Base-by-base conservation (phyloP, 495 filamentous ascomycete genomes). In the Xylaria castorea region DNA sequence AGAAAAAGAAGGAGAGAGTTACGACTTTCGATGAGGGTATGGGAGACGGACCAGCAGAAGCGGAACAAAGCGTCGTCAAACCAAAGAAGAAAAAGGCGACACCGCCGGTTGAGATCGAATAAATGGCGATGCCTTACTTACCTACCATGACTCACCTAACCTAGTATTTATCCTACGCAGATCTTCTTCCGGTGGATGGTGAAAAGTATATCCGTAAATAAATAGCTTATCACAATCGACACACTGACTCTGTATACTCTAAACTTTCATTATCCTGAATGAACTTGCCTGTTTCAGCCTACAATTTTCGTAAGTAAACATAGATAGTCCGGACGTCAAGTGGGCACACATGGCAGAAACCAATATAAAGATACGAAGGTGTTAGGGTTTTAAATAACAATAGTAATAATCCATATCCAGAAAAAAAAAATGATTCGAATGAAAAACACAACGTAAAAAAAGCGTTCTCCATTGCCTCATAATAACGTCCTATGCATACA, bases 1-100 rank as follows among this genome's bases (percentile, higher is more conserved):
- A 77, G 67, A 87, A 85, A 78, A 88, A 85, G 83, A 89, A 87
- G 81, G 89, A 88, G 79, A 82, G 61, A 73, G 50, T 67, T 1
- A 58, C 76, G 9, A 62, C 66, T 53, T 73, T 71, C 66, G 78
- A 79, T 27, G 74, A 75, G 40, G 68, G 68, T 14, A 53, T n/a
- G 20, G 70, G 36, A 58, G 70, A 71, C 27, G 75, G 60, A 9
- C 60, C 46, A 16, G 73, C 34, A 12, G 61, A 51, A 50, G 72
- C 46, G 20, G 78, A 76, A 64, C 62, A 34, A 50, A 60, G 55
- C 2, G 51, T 71, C 63, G 75, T 68, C 4, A 79, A 80, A 66
- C 61, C 76, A 18, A 79, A 75, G 53, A 69, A 81, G 8, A 84
- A 83, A 66, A 85, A 84, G 68, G 85, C 80, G 74, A 85, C 85